phyloP scores from a whole-genome alignment of 352 stramenopile genomes.

The Globisporangium barbulae region DNA sequence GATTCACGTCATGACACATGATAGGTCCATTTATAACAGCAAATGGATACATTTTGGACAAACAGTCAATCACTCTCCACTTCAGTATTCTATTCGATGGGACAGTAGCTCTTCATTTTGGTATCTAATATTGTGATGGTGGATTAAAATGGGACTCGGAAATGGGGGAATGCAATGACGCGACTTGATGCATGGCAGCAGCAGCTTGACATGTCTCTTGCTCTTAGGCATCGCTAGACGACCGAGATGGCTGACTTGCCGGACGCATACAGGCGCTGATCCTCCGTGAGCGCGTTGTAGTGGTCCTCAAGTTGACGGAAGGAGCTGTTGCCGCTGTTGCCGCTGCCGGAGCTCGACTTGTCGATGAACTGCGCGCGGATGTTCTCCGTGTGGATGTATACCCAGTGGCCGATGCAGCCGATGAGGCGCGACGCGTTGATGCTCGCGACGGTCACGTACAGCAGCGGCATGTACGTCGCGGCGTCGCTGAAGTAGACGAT shows the following conservation, averaged over 20 bases:
- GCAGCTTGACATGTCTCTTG: background rate
- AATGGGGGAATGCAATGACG: background rate
- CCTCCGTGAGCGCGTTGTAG: constrained; percentile 65
- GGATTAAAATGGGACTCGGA: background rate
- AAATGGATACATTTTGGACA: background rate
- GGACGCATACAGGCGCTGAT: constrained; percentile 52
- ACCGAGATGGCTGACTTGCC: constrained; percentile 29
- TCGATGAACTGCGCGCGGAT: constrained; percentile 40
- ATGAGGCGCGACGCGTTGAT: constrained; percentile 70
- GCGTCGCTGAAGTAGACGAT: constrained; percentile 65
- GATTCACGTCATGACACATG: background rate
- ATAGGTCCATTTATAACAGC: background rate
- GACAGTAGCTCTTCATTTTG: background rate
- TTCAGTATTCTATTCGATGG: constrained; percentile 4
- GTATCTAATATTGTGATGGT: background rate
- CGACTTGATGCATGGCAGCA: background rate
- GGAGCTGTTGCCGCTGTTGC: constrained; percentile 29
- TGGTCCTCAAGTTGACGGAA: constrained; percentile 70
- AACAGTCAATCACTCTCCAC: background rate
- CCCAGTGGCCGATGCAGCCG: constrained; percentile 64
- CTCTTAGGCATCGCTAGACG: background rate
- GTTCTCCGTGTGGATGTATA: constrained; percentile 60
- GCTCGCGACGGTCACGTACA: constrained; percentile 65
- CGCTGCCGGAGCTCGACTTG: constrained; percentile 56
- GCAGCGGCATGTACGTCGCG: constrained; percentile 54